These are phyloP conservation scores for Ilyonectria mors-panacis DNA, from an alignment of 2,329 filamentous ascomycete genomes.

Conservation along the genomic window DNA sequence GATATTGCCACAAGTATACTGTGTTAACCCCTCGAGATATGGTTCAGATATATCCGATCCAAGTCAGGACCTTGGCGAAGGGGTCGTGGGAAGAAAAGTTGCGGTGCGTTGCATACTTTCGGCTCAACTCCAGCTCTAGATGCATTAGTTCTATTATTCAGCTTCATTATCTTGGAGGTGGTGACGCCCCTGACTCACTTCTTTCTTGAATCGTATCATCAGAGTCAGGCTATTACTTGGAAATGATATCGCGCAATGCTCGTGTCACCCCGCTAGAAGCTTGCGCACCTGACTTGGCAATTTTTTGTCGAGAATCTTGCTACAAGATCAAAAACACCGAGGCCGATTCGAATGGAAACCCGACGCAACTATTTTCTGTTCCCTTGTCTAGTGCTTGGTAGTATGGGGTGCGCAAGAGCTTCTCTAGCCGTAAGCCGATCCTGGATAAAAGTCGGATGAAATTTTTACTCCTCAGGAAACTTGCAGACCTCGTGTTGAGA, in stretches of 20 bases:
- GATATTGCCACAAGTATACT: background rate
- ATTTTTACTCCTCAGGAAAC: background rate
- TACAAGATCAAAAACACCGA: background rate
- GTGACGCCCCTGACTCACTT: too few species aligned
- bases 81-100: too few species aligned
- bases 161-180: too few species aligned
- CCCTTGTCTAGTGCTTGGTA: background rate
- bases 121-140: too few species aligned
- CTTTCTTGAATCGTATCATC: too few species aligned
- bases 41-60: background rate
- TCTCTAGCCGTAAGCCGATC: background rate
- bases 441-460: background rate
- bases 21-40: background rate
- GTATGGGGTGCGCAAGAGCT: background rate
- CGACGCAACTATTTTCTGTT: background rate
- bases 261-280: too few species aligned
- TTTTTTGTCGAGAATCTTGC: too few species aligned
- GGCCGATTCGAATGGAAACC: background rate
- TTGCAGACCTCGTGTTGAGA: constrained; percentile 89
- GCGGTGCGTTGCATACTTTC: too few species aligned
- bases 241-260: too few species aligned
- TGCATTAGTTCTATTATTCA: too few species aligned
- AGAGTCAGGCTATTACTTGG: background rate
- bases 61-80: background rate
- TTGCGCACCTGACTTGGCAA: too few species aligned